Base-by-base conservation (phyloP, 306 rosid genomes). In the Betula pendula region DNA sequence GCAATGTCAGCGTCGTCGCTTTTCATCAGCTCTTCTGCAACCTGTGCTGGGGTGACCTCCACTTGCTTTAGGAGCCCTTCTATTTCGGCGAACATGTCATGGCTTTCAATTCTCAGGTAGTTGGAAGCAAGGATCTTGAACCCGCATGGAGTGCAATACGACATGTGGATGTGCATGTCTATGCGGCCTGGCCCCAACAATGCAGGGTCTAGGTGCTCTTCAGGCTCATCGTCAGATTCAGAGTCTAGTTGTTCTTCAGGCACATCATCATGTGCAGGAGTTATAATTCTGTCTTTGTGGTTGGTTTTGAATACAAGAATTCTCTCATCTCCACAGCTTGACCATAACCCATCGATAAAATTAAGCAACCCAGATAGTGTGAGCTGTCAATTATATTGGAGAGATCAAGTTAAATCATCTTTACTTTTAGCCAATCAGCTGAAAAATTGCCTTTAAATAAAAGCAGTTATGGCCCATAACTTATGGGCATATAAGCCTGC, bases 141-240 rank as follows among this genome's bases (percentile, higher is more conserved):
- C n/a, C 50, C 87, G 9, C 60, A 22, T 3, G 81, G 80, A 8
- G 79, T 82, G 73, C 84, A 77, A 19, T 80, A 80, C 17, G 86
- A 82, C 83, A 82, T 70, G 81, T 73, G 82, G 24, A 85, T 67
- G 44, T 82, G 86, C 86, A 76, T 62, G 50, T 85, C 89, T 81
- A 79, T 82, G 9, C 79, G 84, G 40, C 85, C 84, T 10, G 89
- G 87, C 50, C 87, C 63, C 71, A 85, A 25, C 76, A 82, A 19
- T 16, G 86, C 84, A 14, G 82, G 86, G 22, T 84, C 79, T 11
- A 80, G 71, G 40, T 1, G 27, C 45, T 82, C 40, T 35, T 35
- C 40, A 35, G 40, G 40, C 40, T 35, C 40, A 35, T 35, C 40
- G 40, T 35, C 40, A 35, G 3, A 35, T 4, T 35, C 40, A 35